These are phyloP conservation scores for Bjerkandera adusta DNA, from an alignment of 1,284 basidiomycete genomes.

Conservation along the genomic window DNA sequence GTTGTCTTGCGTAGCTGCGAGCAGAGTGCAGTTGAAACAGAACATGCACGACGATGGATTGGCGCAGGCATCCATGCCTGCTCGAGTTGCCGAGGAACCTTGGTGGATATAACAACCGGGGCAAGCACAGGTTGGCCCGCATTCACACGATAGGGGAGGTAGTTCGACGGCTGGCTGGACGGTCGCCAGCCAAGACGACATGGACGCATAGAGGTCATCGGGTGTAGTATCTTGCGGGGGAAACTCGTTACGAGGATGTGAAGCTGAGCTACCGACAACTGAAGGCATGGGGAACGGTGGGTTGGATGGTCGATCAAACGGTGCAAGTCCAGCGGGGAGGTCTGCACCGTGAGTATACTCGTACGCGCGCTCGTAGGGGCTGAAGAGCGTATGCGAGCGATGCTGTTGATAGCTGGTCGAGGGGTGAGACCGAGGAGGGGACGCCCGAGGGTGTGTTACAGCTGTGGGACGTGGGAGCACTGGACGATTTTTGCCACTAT, in stretches of 20 bases:
- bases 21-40: constrained; percentile 52
- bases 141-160: constrained; percentile 42
- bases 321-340: constrained; percentile 11
- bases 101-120: constrained; percentile 51
- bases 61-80: constrained; percentile 35
- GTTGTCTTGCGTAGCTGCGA: constrained; percentile 32
- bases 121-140: constrained; percentile 52
- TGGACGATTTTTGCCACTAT: constrained; percentile 27
- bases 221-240: constrained; percentile 2
- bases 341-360: constrained; percentile 38
- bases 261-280: not conserved
- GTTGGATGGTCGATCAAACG: not conserved
- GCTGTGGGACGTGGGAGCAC: constrained; percentile 33
- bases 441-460: constrained; percentile 32
- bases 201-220: constrained; percentile 10
- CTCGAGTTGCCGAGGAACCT: constrained; percentile 31
- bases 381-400: constrained; percentile 35
- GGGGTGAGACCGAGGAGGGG: constrained; percentile 23
- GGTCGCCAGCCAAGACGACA: constrained; percentile 11
- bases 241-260: not conserved
- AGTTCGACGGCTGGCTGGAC: constrained; percentile 3
- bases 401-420: constrained; percentile 16
- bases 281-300: constrained; percentile 4
- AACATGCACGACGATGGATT: constrained; percentile 49
- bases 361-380: constrained; percentile 63